Percentiles rank a stretch among this genome's conserved stretches.
These are phyloP conservation scores for Vigna reflexopilosa DNA, from an alignment of 306 rosid genomes.

Conservation along the genomic window DNA sequence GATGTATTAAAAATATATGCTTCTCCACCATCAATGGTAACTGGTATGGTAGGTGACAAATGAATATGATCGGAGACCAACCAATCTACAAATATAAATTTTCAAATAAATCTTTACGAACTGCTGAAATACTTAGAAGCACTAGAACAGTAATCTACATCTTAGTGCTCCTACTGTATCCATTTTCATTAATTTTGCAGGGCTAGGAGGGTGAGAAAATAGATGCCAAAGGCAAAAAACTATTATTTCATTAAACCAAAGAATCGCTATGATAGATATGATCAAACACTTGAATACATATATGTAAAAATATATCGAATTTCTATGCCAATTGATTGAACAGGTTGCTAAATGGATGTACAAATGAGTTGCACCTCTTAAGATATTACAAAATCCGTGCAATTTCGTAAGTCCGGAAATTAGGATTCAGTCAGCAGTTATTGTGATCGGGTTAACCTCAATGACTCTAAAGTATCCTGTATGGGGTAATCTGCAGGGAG, in stretches of 20 bases:
- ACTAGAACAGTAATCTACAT: slow-evolving; percentile 12
- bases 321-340: slow-evolving; percentile 39
- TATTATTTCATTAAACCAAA: slow-evolving; percentile 60
- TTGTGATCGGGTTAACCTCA: slow-evolving; percentile 44
- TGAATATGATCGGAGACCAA: slow-evolving; percentile 2
- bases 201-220: slow-evolving; percentile 17
- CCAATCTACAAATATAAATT: not conserved
- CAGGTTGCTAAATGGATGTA: slow-evolving; percentile 57
- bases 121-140: not conserved
- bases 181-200: slow-evolving; percentile 5
- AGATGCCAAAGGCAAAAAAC: slow-evolving; percentile 21
- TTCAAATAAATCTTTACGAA: not conserved
- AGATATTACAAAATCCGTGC: slow-evolving; percentile 57
- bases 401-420: slow-evolving; percentile 40
- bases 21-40: slow-evolving; percentile 19
- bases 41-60: slow-evolving; percentile 9
- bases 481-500: slow-evolving; percentile 32
- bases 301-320: slow-evolving; percentile 41
- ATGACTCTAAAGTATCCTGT: slow-evolving; percentile 45
- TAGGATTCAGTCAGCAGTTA: slow-evolving; percentile 48
- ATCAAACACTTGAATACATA: slow-evolving; percentile 50
- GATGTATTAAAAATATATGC: not conserved
- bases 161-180: not conserved
- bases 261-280: slow-evolving; percentile 54
- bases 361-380: slow-evolving; percentile 50